Base-by-base conservation (phyloP, 352 stramenopile species). In the Pythium angustatum region DNA sequence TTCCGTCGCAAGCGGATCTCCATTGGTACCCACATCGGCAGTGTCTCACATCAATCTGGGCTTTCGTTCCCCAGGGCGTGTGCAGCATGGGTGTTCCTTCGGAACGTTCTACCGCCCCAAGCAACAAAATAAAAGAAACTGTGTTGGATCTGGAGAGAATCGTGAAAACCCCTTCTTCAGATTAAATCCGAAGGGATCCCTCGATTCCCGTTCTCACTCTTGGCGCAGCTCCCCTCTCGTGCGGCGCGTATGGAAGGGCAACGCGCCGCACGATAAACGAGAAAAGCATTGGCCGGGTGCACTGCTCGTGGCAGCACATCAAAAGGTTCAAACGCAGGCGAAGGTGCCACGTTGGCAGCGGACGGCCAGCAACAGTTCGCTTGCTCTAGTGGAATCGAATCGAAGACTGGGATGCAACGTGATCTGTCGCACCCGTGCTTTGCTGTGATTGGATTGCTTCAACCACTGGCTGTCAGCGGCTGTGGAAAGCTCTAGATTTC, bases 91-190 rank as follows among this genome's bases (percentile, higher is more conserved):
- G n/a, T n/a, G n/a, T n/a, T n/a, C n/a, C n/a, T n/a, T n/a, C n/a
- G n/a, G 17, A 47, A 28, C 40, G 7, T 8, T 47, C n/a, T 47
- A 28, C n/a, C 7, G 38, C 22, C 15, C 40, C 38, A 22, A 12
- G 7, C 24, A 15, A 14, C 36, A 43, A 43, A 43, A 17, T 43
- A 10, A 21, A 17, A 5, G 36, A 47, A 2, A 27, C 14, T 44
- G 22, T 41, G 27, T 51, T 61, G 54, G 54, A 12, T 73, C 75
- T 81, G 73, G 73, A 81, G 73, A 81, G 73, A 67, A 72, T 81
- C 71, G 73, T 81, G 73, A 81, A 81, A 81, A 81, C 73, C 73
- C 68, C 71, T 81, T 81, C 58, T 81, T 81, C 73, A 81, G 68
- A 27, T 62, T 30, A 66, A 51, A 76, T 81, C 73, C 73, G 55